These are phyloP conservation scores for Trametes punicea DNA, from an alignment of 768 basidiomycete species.

Conservation along the genomic window DNA sequence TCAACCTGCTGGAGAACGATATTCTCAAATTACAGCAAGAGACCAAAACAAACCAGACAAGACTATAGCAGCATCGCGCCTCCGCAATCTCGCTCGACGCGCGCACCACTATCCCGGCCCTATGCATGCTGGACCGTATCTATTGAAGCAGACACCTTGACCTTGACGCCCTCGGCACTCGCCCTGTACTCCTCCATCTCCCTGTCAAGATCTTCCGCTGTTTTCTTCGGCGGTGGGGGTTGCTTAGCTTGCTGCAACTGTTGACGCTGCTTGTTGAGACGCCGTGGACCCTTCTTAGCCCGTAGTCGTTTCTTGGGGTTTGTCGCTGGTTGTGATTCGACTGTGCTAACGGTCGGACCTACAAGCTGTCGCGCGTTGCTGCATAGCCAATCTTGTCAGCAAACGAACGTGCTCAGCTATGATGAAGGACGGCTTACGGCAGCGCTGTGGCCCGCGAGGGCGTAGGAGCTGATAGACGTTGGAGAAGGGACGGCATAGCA, in stretches of 20 bases:
- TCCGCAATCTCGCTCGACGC: too few relatives aligned
- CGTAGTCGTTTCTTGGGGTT: conserved; percentile 30
- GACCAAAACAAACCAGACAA: too few relatives aligned
- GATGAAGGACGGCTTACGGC: neutral
- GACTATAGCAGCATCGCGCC: too few relatives aligned
- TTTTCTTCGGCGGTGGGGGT: conserved; percentile 22
- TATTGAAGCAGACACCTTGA: neutral
- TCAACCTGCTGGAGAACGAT: too few relatives aligned
- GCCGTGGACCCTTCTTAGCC: conserved; percentile 70
- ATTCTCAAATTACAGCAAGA: too few relatives aligned
- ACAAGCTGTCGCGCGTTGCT: neutral
- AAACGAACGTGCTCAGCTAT: neutral
- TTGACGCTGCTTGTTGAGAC: conserved; percentile 53
- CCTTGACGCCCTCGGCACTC: conserved; percentile 25
- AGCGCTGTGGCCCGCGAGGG: conserved; percentile 17
- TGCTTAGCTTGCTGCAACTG: conserved; percentile 34
- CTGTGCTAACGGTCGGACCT: neutral
- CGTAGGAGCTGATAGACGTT: conserved; percentile 27
- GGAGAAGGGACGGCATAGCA: conserved; percentile 37
- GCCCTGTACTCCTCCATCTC: conserved; percentile 82
- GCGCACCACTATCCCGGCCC: too few relatives aligned
- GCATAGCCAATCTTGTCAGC: neutral
- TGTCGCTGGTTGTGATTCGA: conserved; percentile 1
- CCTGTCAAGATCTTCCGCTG: conserved; percentile 61
- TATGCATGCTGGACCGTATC: neutral